Evolutionary conservation across 257 asterid species (phyloP), one percentile per base, ranked within the genome.

Genomic region (Oldenlandia corymbosa): DNA sequence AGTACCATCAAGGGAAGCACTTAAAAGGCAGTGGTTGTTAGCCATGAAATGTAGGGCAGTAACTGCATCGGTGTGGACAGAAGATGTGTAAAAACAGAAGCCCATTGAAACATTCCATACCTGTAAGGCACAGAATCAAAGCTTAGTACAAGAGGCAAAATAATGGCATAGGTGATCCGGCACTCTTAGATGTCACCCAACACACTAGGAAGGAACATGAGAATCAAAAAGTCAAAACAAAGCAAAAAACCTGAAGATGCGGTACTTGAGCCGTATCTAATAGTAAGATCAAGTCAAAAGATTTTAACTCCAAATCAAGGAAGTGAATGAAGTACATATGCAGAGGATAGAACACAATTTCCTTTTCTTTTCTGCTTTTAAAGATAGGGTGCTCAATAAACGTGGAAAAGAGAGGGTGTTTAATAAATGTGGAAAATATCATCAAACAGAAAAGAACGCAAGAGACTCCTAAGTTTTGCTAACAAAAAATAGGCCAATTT

Each of bases 1-100:
- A 48, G 99, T 93, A 74, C 99, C 99, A 80, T 93, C 99, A 69
- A 93, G 80, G 67, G 99, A 93, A 60, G 99, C 97, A 75, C 99
- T 93, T 68, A 93, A 77, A 65, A 93, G 96, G 75, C 92, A 81
- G 67, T 92, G 84, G 60, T 90, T 93, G 81, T 65, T 83, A 54
- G 94, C 83, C 94, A 83, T 85, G 83, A 93, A 93, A 80, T 85
- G 94, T 65, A 93, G 81, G 6, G 99, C 97, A 42, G 97, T 90
- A 64, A 93, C 90, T 72, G 95, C 91, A 78, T 93, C 84, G 42
- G 91, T 85, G 71, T 93, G 99, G 88, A 89, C 97, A 5, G 96
- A 76, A 75, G 90, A 93, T 75, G 99, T 93, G 52, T 87, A 88
- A 56, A 89, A 87, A 73, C 96, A 87, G 90, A 79, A 85, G 23